Base-by-base conservation (phyloP, 2,329 filamentous ascomycete genomes). In the Penicillium sp. region DNA sequence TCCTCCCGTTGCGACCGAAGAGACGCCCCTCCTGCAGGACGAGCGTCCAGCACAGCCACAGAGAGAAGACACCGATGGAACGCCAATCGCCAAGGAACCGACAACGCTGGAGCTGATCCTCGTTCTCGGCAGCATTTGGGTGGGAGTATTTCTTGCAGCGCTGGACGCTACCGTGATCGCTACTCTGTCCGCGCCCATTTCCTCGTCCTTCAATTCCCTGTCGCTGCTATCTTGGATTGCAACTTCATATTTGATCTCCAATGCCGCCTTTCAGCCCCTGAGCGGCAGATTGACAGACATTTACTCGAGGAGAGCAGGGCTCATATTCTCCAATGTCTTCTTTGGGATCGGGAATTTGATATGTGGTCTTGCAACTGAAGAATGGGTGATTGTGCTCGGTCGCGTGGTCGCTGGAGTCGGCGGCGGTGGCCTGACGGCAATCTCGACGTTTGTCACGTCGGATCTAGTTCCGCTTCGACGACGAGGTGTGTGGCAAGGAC, bases 241-340 rank as follows among this genome's bases (percentile, higher is more conserved):
- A 0, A 89, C 90, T 0, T 87, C 90, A 20, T 96, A 96, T 69
- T 81, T 96, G 26, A 91, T 96, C 65, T 88, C 91, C 63, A 96
- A 93, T 70, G 89, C 91, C 1, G 90, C 90, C 0, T 90, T 85
- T 65, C 91, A 96, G 70, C 91, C 91, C 12, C 81, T 96, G 20
- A 91, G 88, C 8, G 92, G 92, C 5, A 85, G 91, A 5, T 72
- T 96, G 59, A 96, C 91, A 0, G 92, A 96, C 69, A 94, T 96
- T 50, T 94, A 94, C 66, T 89, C 88, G 11, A 84, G 91, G 5
- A 83, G 89, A 0, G 85, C 87, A 0, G 91, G 91, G 0, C 76
- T 96, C 2, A 77, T 95, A 11, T 86, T 93, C 60, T 90, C 87
- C 63, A 94, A 94, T 68, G 61, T 90, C 56, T 83, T 93, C 70